phyloP scores from a whole-genome alignment of 495 filamentous ascomycete genomes.

The Hypoxylon crocopeplum region DNA sequence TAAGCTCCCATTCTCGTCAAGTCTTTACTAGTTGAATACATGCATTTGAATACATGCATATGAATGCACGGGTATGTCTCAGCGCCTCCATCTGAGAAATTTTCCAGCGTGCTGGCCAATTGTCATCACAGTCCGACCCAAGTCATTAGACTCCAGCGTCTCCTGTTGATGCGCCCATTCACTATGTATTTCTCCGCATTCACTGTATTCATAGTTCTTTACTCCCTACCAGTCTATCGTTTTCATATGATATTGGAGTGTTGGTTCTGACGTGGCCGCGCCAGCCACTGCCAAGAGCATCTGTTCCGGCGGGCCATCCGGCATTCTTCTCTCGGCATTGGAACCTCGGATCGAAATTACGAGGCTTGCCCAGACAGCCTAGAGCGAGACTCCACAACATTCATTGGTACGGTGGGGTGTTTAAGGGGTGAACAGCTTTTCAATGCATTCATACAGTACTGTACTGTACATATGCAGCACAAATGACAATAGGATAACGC shows the following conservation, averaged over 20 bases:
- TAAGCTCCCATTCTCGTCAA: too few species aligned
- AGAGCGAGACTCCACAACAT: slow-evolving; percentile 13
- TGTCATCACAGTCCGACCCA: not conserved
- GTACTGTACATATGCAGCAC: too few species aligned
- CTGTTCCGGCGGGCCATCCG: slow-evolving; percentile 18
- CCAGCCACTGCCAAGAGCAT: slow-evolving; percentile 25
- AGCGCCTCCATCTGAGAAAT: too few species aligned
- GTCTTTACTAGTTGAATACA: too few species aligned
- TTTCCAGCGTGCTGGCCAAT: not conserved
- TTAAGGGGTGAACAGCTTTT: not conserved
- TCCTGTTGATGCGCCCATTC: not conserved
- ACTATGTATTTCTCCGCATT: slow-evolving; percentile 18
- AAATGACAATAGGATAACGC: too few species aligned
- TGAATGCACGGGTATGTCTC: too few species aligned
- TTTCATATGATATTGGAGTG: too few species aligned
- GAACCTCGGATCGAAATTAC: slow-evolving; percentile 20
- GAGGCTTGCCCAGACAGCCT: slow-evolving; percentile 15
- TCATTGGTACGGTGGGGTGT: slow-evolving; percentile 2
- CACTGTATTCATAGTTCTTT: too few species aligned
- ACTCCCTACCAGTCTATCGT: too few species aligned
- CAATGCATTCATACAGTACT: too few species aligned
- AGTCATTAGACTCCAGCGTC: not conserved
- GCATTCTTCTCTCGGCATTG: slow-evolving; percentile 14
- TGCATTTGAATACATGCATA: not conserved
- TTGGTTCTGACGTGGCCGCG: slow-evolving; percentile 17